Conservation (phyloP, 805 yeast genomes). For the Lipomyces spencermartinsiae region DNA sequence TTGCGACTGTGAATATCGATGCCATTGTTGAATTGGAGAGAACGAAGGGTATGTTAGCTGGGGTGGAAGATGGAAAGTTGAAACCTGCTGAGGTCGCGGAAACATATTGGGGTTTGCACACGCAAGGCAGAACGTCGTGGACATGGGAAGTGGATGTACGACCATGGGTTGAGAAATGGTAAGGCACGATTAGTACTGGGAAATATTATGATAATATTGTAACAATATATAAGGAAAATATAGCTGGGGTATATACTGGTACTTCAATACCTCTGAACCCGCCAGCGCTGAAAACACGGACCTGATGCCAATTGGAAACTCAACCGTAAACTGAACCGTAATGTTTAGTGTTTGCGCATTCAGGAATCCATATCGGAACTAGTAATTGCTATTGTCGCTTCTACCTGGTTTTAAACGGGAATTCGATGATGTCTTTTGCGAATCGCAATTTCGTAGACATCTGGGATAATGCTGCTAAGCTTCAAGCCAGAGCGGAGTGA, state of each 20-base stretch:
- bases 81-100: slow-evolving; percentile 29
- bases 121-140: slow-evolving; percentile 32
- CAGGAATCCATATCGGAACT: no score
- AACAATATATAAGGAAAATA: not conserved
- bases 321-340: no score
- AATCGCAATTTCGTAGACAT: no score
- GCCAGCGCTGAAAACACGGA: no score
- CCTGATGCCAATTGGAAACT: no score
- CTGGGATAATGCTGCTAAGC: no score
- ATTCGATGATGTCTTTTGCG: no score
- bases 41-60: slow-evolving; percentile 17
- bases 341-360: no score
- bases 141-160: slow-evolving; percentile 31
- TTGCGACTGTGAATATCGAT: slow-evolving; percentile 32
- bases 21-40: slow-evolving; percentile 26
- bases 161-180: slow-evolving; percentile 35
- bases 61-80: slow-evolving; percentile 23
- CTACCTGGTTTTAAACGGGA: no score
- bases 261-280: no score
- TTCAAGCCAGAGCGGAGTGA: no score
- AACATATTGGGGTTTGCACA: slow-evolving; percentile 31
- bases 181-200: not conserved
- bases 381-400: no score
- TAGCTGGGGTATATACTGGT: not conserved
- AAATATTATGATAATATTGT: not conserved